Base-by-base conservation (phyloP, 306 rosid species). In the Lupinus albus region DNA sequence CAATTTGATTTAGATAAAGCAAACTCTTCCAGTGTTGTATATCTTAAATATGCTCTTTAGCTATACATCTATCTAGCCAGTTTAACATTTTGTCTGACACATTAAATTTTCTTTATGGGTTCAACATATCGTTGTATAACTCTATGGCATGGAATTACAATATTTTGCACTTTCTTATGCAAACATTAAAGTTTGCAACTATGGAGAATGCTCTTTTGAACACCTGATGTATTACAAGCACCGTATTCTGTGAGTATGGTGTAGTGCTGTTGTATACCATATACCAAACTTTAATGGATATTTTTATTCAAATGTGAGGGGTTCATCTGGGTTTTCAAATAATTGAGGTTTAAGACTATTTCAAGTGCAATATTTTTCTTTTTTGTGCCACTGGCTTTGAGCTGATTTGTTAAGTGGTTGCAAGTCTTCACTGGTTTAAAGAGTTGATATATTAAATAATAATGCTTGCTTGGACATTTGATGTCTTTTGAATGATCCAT, bases 1-100 rank as follows among this genome's bases (percentile, higher is more conserved):
- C 28, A 25, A 25, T 36, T 51, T 73, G 71, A 61, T 77, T 73
- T 63, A 49, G 62, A 55, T 57, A 25, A 72, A 68, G 71, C 60
- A 76, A 50, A 66, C 76, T 71, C 75, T 66, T 74, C 58, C 64
- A 21, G 39, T 33, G 32, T 33, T 4, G 17, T 51, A 57, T 4
- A 25, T 73, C 60, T 12, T 12, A 11, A 14, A 5, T 25, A 42
- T 71, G 59, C 48, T 42, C 21, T 18, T 53, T 52, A 33, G 35
- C 68, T 64, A 25, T 25, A 25, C 28, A 25, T 25, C 28, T 25
- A 4, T 25, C 28, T 25, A 25, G 28, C 28, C 28, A 49, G 74
- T 66, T 59, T 66, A 30, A 42, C 64, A 30, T 50, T 52, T 61
- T 38, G 30, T 61, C 63, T 65, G 35, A 45, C 50, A 54, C 76